These are phyloP conservation scores for Sporothrix humicola DNA, from an alignment of 2,329 filamentous ascomycete genomes.

Conservation along the genomic window DNA sequence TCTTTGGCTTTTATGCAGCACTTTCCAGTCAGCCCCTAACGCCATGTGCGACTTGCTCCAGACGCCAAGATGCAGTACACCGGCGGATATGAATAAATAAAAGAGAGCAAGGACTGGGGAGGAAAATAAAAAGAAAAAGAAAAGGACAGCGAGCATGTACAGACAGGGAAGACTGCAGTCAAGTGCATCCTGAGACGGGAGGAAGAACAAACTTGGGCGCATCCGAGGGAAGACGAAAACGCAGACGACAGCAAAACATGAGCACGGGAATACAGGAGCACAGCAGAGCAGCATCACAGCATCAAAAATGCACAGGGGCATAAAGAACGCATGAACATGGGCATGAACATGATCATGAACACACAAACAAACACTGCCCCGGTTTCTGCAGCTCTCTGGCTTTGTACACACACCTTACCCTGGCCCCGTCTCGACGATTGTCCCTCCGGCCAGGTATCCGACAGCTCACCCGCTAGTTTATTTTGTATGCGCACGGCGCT, in stretches of 20 bases:
- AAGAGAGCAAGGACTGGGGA: too few species aligned
- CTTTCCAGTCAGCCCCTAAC: not conserved
- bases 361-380: not conserved
- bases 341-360: too few species aligned
- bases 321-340: too few species aligned
- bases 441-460: too few species aligned
- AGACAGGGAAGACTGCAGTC: not conserved
- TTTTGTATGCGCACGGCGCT: not conserved
- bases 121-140: too few species aligned
- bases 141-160: too few species aligned
- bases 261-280: not conserved
- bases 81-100: not conserved
- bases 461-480: too few species aligned
- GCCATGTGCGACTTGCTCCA: not conserved
- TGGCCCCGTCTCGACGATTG: conserved; percentile 5
- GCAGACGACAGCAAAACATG: not conserved
- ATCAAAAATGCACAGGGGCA: too few species aligned
- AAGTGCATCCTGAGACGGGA: not conserved
- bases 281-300: not conserved
- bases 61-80: not conserved
- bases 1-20: not conserved
- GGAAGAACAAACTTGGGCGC: not conserved
- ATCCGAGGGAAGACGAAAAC: not conserved
- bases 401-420: conserved; percentile 7
- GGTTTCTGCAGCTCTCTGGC: not conserved